Evolutionary conservation across 116 monocot genomes (phyloP).

Genomic region (Phalaenopsis hybrid): DNA sequence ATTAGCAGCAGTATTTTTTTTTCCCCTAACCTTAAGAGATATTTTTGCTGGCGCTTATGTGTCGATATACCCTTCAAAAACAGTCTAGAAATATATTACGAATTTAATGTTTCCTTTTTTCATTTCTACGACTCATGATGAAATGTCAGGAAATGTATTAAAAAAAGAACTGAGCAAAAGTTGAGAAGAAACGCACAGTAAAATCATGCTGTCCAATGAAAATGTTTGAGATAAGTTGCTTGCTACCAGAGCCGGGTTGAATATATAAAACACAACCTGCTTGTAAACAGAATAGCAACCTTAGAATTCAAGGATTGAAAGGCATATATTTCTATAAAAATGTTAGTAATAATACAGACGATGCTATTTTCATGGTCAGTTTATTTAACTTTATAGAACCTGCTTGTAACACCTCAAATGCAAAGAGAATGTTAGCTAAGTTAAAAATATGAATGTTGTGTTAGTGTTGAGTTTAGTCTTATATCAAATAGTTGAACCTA

Average conservation of each 20-base stretch:
- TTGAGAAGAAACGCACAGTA: slow-evolving; percentile 31
- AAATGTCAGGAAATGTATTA: background rate
- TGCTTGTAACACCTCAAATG: background rate
- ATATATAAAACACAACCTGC: slow-evolving; percentile 58
- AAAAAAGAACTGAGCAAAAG: background rate
- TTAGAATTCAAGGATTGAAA: background rate
- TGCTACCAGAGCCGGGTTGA: slow-evolving; percentile 47
- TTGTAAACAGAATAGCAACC: background rate
- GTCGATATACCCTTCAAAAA: background rate
- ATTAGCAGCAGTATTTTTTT: background rate
- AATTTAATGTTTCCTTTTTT: background rate
- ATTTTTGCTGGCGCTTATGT: background rate
- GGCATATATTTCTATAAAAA: background rate
- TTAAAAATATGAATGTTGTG: background rate
- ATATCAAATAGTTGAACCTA: background rate
- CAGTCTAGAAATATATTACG: background rate
- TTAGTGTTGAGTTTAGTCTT: background rate
- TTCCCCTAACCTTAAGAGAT: background rate
- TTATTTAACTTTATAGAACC: background rate
- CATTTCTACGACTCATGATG: background rate
- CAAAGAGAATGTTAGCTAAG: background rate
- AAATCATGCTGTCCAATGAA: slow-evolving; percentile 43
- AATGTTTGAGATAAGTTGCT: slow-evolving; percentile 41
- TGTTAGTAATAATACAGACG: background rate
- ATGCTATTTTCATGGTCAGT: background rate